Evolutionary conservation across 768 basidiomycete species (phyloP), one percentile per base, ranked within the genome.

Genomic region (Rhizopogon vinicolor): DNA sequence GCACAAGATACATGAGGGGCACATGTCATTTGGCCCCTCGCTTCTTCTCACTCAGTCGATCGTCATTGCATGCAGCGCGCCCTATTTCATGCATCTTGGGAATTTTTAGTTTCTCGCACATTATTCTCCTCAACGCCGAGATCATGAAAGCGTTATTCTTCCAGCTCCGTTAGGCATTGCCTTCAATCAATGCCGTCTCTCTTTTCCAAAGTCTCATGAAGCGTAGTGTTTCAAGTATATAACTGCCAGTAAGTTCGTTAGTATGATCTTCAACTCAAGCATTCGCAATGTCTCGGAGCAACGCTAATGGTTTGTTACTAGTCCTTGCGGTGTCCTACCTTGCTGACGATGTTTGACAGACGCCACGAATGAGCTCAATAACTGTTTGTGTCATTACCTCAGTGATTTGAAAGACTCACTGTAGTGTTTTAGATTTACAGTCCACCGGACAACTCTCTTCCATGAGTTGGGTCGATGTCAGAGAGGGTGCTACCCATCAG

Each of bases 381-480:
- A 78, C 58, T 73, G 77, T 77, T 61, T 50, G 74, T 44, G 41
- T 43, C 50, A 41, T 7, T 22, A 29, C 49, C 48, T 14, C 37
- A n/a, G 5, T 48, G 42, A 45, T 13, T 44, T 19, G 25, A 22
- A 5, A 50, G 35, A n/a, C 46, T 41, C 52, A 45, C 54, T 19
- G 37, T 12, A 37, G 35, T 31, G 41, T 29, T 52, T 7, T 46
- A 87, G 86, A 83, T 67, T 72, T 89, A 25, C 84, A 86, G 64
- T 69, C 67, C n/a, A 69, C 65, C 41, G 71, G 72, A 13, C 69
- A 70, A 35, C 63, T 73, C 37, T 54, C 77, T 16, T 62, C 78
- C 29, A 73, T 87, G 29, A 82, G 76, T 60, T 89, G 85, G 84
- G 63, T 73, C 19, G 82, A 85, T 44, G 72, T 70, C 0, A 64